Evolutionary conservation across 495 filamentous ascomycete genomes (phyloP).

Genomic region (Aspergillus conjunctus): DNA sequence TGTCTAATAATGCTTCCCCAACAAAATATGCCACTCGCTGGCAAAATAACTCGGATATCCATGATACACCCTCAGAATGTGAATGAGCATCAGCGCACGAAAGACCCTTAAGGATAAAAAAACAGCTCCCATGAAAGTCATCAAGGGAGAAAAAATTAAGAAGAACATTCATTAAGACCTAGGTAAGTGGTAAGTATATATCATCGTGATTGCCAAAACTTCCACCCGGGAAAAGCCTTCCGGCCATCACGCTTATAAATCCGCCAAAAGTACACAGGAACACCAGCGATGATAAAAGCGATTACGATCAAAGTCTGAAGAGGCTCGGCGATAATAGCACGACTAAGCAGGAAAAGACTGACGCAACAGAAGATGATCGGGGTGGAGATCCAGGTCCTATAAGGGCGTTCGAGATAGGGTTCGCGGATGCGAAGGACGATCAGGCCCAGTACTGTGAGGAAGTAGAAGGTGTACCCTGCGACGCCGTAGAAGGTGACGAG

Average conservation of each 20-base stretch:
- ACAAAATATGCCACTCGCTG: background rate
- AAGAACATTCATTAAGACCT: background rate
- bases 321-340: conserved; percentile 88
- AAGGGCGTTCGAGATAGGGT: conserved; percentile 83
- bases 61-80: conserved; percentile 34
- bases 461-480: conserved; percentile 95
- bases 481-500: conserved; percentile 96
- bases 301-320: conserved; percentile 84
- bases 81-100: conserved; percentile 35
- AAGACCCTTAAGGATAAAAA: background rate
- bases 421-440: conserved; percentile 90
- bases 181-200: background rate
- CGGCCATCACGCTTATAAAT: conserved; percentile 59
- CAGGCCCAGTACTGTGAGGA: conserved; percentile 88
- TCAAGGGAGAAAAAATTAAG: background rate
- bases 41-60: conserved; percentile 20
- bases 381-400: conserved; percentile 93
- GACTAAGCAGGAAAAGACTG: conserved; percentile 83
- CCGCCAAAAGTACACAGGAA: conserved; percentile 88
- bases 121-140: background rate
- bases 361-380: conserved; percentile 99
- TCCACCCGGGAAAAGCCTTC: conserved; percentile 56
- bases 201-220: conserved; percentile 58
- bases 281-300: conserved; percentile 76
- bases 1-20: no score